Evolutionary conservation across 345 rosid genomes (phyloP).

Genomic region (Draba incana): DNA sequence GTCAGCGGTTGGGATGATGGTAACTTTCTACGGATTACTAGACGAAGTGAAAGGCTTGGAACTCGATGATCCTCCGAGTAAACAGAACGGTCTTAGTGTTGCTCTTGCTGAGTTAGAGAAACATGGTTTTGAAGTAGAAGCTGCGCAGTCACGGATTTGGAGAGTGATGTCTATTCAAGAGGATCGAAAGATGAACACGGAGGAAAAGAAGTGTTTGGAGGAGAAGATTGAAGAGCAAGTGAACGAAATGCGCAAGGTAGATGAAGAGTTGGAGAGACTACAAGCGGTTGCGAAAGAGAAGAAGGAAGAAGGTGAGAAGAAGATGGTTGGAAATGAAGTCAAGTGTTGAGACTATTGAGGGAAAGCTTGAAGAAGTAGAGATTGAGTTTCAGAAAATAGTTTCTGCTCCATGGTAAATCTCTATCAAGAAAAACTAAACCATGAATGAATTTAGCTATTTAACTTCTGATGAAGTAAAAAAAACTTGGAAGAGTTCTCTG

Average conservation of each 20-base stretch:
- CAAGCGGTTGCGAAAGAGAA: constrained; percentile 31
- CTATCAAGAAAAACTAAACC: too few species aligned
- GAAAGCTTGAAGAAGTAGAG: constrained; percentile 19
- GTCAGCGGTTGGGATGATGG: constrained; percentile 69
- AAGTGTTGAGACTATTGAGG: constrained; percentile 13
- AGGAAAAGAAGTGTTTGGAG: constrained; percentile 41
- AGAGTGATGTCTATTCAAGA: constrained; percentile 52
- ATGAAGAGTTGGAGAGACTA: constrained; percentile 50
- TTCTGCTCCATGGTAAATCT: constrained; percentile 59
- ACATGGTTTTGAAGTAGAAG: constrained; percentile 62
- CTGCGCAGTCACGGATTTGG: constrained; percentile 46
- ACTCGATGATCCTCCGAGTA: constrained; percentile 43
- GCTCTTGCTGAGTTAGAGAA: constrained; percentile 57
- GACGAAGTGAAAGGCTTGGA: constrained; percentile 51
- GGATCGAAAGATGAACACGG: constrained; percentile 35
- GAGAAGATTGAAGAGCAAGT: constrained; percentile 35
- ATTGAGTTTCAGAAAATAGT: constrained; percentile 43
- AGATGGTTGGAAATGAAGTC: constrained; percentile 37
- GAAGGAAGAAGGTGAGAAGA: constrained; percentile 38
- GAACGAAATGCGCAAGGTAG: constrained; percentile 33
- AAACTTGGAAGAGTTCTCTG: too few species aligned
- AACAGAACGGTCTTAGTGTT: constrained; percentile 46
- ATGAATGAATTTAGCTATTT: too few species aligned
- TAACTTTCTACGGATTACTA: constrained; percentile 55
- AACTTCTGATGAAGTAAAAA: too few species aligned